Base-by-base conservation (phyloP, 2,329 filamentous ascomycete genomes). In the Fusarium sp. region DNA sequence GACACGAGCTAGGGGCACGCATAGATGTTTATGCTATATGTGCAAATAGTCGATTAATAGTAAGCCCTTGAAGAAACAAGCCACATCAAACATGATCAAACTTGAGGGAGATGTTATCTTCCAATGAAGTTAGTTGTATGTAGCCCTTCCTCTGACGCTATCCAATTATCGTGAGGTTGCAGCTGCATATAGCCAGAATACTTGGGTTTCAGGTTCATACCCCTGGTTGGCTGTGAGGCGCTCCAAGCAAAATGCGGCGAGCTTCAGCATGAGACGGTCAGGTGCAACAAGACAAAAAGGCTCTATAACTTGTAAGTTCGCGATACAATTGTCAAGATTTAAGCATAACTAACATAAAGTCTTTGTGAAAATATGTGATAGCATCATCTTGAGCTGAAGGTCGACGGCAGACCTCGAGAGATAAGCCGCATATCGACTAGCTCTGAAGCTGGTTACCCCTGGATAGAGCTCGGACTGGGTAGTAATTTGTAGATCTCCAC, bases 401-500 rank as follows among this genome's bases (percentile, higher is more conserved):
- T n/a, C 24, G 24, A n/a, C 24, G 22, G 20, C 2, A 28, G 34
- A 28, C 34, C 24, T 26, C 28, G 8, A 30, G 52, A 41, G 28
- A 55, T 34, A 36, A 44, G 6, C 71, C 71, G 71, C 58, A 74
- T 68, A 24, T 51, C 39, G 38, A 56, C 44, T 74, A 74, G 72
- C 41, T 51, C 28, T 30, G 48, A 41, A 24, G 50, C 45, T 56
- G 42, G 60, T 59, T 68, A 57, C 71, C 67, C 71, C 67, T 74
- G 71, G 71, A 74, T 59, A 58, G 70, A 69, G 71, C 71, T 72
- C 57, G 58, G 55, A 68, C 62, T 64, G 28, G 41, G 41, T 36
- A 54, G 58, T 64, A 69, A 69, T 69, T 69, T 64, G 65, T 64
- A 64, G 55, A 52, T 60, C 71, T 72, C 71, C 71, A 72, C 71